These are phyloP conservation scores for Colletotrichum filicis DNA, from an alignment of 2,329 filamentous ascomycete genomes.

Conservation along the genomic window DNA sequence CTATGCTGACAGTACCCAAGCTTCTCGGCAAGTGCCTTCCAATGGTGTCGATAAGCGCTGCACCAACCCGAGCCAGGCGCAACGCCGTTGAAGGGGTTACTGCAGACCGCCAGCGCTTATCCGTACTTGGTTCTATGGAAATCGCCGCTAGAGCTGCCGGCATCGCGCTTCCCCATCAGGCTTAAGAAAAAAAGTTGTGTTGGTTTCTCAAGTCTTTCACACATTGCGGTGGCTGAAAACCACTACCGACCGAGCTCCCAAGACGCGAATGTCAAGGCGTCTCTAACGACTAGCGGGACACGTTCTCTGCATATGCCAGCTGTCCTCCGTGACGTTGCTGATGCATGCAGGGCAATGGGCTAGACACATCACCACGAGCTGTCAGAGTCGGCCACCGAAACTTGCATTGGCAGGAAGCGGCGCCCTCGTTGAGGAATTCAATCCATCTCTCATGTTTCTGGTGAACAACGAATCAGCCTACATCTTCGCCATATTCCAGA, in stretches of 20 bases:
- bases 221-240: constrained; percentile 12
- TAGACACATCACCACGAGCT: constrained; percentile 5
- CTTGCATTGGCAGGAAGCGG: constrained; percentile 11
- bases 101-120: not conserved
- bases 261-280: not conserved
- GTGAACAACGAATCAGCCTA: constrained; percentile 2
- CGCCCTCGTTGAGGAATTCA: constrained; percentile 1
- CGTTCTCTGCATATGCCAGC: constrained; percentile 4
- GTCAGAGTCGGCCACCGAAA: constrained; percentile 22
- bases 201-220: not conserved
- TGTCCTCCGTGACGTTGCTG: not conserved
- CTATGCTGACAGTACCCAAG: not conserved
- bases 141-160: constrained; percentile 11
- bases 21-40: constrained; percentile 11
- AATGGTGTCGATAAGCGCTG: constrained; percentile 14
- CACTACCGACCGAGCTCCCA: not conserved
- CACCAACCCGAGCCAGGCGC: not conserved
- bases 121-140: not conserved
- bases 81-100: not conserved
- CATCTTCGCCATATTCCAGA: not conserved
- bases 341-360: not conserved
- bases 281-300: not conserved
- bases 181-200: not conserved
- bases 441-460: not conserved
- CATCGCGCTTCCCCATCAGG: not conserved